Base-by-base conservation (phyloP, 169 alveolate genomes). In the Eimeria falciformis region DNA sequence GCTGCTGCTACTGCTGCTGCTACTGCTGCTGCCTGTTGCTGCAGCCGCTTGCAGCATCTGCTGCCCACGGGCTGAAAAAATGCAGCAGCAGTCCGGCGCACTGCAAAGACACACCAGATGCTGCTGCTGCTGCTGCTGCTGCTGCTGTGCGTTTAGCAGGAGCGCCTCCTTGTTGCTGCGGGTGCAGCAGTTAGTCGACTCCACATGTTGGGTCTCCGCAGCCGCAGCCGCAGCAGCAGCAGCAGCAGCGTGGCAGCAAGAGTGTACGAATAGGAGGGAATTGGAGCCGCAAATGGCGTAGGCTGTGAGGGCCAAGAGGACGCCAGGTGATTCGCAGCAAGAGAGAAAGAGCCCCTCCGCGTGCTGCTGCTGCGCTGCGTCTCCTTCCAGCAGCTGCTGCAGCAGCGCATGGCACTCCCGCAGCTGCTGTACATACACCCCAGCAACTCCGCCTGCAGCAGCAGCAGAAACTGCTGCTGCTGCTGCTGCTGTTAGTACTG, bases 171-270 rank as follows among this genome's bases (percentile, higher is more conserved):
- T 17, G 23, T n/a, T 47, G 3, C 40, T 65, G 65, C 85, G 29
- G 17, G 40, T 45, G 81, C 81, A 27, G 81, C 81, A 12, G 81
- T 53, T 5, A 45, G 55, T 3, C 43, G 77, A 9, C 3, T 69
- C 55, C 5, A 3, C 33, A 14, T 25, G 53, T 18, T 73, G 25
- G 7, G n/a, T 14, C 29, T 33, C 62, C 0, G 37, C 73, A n/a
- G 73, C 73, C 6, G 25, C 12, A n/a, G 73, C 73, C 6, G 73
- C 73, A 14, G 12, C 25, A 17, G 85, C 85, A 2, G 85, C 85
- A 75, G 85, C 85, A 75, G 85, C 85, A 75, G 85, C 85, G 40
- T 75, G 85, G 21, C 40, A 75, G n/a, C 85, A 75, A 5, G 85
- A 75, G 18, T 75, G 85, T 4, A 47, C 50, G 62, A 75, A 75